A percentile compares a stretch with the other conserved stretches of the same genome.
These are phyloP conservation scores for Pelargonium australe DNA, from an alignment of 441 rosid genomes.

Conservation along the genomic window DNA sequence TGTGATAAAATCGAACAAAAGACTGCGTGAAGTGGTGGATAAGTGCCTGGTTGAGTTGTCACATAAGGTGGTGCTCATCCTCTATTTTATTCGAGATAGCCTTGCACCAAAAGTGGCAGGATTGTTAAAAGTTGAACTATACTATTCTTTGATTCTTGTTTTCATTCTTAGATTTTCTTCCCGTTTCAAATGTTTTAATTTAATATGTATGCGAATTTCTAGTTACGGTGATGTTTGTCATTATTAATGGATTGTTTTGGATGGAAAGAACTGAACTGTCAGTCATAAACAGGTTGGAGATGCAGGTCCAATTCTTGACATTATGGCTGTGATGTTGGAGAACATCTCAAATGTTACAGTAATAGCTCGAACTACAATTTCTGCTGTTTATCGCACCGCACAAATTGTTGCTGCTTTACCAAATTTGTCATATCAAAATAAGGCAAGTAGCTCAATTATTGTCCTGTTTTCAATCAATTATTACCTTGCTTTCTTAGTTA, in stretches of 20 bases:
- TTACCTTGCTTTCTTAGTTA: slow-evolving; percentile 7
- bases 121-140: slow-evolving; percentile 12
- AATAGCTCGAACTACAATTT: slow-evolving; percentile 66
- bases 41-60: slow-evolving; percentile 73
- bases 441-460: slow-evolving; percentile 39
- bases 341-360: slow-evolving; percentile 68
- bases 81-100: not conserved
- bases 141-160: slow-evolving; percentile 13
- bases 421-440: slow-evolving; percentile 68
- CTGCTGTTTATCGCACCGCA: slow-evolving; percentile 81
- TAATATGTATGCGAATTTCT: not conserved
- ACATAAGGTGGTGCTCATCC: slow-evolving; percentile 46
- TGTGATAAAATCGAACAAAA: slow-evolving; percentile 50
- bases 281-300: slow-evolving; percentile 67
- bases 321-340: slow-evolving; percentile 88
- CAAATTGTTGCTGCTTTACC: slow-evolving; percentile 82
- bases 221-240: not conserved
- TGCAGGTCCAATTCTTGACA: slow-evolving; percentile 83
- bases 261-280: slow-evolving; percentile 22
- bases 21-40: slow-evolving; percentile 63
- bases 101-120: slow-evolving; percentile 1
- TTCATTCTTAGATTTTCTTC: slow-evolving; percentile 13
- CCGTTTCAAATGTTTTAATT: not conserved
- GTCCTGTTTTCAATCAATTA: slow-evolving; percentile 9
- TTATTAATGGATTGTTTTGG: slow-evolving; percentile 13